Evolutionary conservation across 148 eudicot genomes (phyloP), one percentile per base, ranked within the genome.

Genomic region (Amaranthus palmeri): DNA sequence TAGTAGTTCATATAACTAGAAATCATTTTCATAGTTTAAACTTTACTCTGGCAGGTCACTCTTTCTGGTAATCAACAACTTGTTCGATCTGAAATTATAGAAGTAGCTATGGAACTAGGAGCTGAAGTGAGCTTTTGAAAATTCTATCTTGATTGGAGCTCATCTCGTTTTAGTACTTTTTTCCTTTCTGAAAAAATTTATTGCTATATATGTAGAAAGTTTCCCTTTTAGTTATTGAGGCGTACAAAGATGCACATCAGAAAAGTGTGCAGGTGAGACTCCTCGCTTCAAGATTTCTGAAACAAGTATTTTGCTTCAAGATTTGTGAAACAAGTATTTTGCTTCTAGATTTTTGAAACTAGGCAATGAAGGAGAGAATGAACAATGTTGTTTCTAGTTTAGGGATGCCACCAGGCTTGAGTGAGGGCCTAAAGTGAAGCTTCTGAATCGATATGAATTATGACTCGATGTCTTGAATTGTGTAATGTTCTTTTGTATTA

Each of bases 51-150:
- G 12, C 55, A 93, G 98, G 98, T 84, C 63, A 93, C 98, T 12
- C 90, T 93, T 36, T 88, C 98, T 46, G 98, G 98, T 12, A 93
- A 91, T 77, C 97, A 91, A 81, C 96, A 91, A 81, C 98, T 97
- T 54, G 72, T 93, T 53, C 90, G 98, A 47, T 88, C 88, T 59
- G 98, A 93, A 82, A 93, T 93, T 66, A 93, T 97, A 36, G 98
- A 93, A 80, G 92, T 97, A 78, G 98, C 98, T 60, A 86, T 91
- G 96, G 95, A 85, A 60, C 74, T 93, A 70, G 98, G 98, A 67
- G 80, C 97, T 11, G 98, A 88, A 74, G 97, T 90, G 68, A 83
- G 85, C 72, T 52, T 13, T 59, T 36, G 11, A 47, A 10, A 17
- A 52, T 17, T 25, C 2, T 14, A 4, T 18, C 4, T 59, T 66